Evolutionary conservation across 441 rosid species (phyloP).

Genomic region (Geranium incanum): DNA sequence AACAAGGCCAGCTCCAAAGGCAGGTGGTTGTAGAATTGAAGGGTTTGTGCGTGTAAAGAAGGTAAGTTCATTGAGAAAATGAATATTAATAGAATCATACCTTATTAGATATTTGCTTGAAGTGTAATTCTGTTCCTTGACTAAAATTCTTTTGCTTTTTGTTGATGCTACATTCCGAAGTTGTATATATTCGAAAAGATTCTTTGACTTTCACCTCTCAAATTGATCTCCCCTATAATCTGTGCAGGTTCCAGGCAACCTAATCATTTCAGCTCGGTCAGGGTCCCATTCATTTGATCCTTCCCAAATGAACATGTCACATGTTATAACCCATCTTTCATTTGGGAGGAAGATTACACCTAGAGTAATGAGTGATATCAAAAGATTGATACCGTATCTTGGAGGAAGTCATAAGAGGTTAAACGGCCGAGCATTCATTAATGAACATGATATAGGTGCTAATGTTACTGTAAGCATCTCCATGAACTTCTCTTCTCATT

Average conservation of each 20-base stretch:
- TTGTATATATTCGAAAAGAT: not conserved
- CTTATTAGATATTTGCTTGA: not conserved
- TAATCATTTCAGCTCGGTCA: conserved; percentile 75
- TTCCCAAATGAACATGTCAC: conserved; percentile 91
- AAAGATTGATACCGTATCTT: conserved; percentile 64
- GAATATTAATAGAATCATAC: conserved; percentile 13
- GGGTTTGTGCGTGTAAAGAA: conserved; percentile 95
- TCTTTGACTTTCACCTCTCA: not conserved
- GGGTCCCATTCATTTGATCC: conserved; percentile 91
- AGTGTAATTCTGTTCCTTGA: not conserved
- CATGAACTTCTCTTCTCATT: not conserved
- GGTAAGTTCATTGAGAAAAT: conserved; percentile 34
- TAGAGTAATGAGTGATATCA: conserved; percentile 51
- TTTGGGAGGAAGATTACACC: conserved; percentile 66
- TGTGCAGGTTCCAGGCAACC: conserved; percentile 93
- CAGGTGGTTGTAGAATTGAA: conserved; percentile 98
- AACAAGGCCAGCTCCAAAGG: conserved; percentile 78
- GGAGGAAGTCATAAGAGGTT: conserved; percentile 81
- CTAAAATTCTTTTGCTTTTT: not conserved
- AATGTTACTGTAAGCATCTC: conserved; percentile 84
- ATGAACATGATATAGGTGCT: conserved; percentile 65
- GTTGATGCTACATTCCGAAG: not conserved
- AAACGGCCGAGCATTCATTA: conserved; percentile 69
- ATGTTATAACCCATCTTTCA: conserved; percentile 73
- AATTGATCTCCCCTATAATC: conserved; percentile 13